Conservation (phyloP, 768 basidiomycete genomes). For the Pleurotus eryngii region DNA sequence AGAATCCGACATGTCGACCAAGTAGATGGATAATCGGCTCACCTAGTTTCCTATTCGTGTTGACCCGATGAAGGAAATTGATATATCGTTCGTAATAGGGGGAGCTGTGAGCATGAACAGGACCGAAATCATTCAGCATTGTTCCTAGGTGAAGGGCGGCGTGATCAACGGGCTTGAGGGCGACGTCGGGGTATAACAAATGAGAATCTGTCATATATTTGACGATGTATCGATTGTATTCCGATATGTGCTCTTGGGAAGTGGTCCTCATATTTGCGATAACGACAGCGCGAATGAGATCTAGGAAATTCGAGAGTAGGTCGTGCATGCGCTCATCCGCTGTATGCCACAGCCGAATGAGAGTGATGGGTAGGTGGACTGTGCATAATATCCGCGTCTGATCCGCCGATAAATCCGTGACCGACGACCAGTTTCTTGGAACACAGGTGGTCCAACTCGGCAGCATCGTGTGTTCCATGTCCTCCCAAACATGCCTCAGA, state of each 20-base stretch:
- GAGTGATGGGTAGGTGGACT: not conserved
- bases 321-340: not conserved
- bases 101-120: conserved; percentile 21
- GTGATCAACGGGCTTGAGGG: conserved; percentile 20
- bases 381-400: conserved; percentile 1
- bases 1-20: not conserved
- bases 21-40: not conserved
- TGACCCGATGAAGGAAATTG: conserved; percentile 16
- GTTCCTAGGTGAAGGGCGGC: conserved; percentile 19
- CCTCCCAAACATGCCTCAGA: conserved; percentile 23
- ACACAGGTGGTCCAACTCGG: conserved; percentile 28
- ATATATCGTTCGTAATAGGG: conserved; percentile 29
- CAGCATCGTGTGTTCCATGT: conserved; percentile 24
- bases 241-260: conserved; percentile 15
- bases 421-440: conserved; percentile 24
- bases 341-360: not conserved
- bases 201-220: conserved; percentile 14
- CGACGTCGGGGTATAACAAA: conserved; percentile 14
- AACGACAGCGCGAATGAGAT: conserved; percentile 12
- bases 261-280: conserved; percentile 18
- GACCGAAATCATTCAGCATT: conserved; percentile 19
- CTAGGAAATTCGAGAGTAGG: not conserved
- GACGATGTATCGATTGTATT: conserved; percentile 17
- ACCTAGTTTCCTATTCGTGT: conserved; percentile 22
- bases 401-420: not conserved